These are phyloP conservation scores for Xylaria sp. DNA, from an alignment of 495 filamentous ascomycete species.

Conservation along the genomic window DNA sequence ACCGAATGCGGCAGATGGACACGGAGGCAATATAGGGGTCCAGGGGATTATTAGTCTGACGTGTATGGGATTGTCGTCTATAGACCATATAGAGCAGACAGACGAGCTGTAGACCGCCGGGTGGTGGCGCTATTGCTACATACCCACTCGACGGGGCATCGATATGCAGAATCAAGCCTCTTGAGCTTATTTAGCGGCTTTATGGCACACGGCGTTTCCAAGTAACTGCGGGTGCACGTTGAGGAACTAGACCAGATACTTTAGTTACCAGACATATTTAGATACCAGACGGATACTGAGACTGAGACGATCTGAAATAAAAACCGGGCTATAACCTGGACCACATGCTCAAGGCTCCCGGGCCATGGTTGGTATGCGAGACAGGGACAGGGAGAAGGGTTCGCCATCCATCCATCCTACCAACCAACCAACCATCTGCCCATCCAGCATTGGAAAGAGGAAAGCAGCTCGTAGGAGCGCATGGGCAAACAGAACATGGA, in stretches of 20 bases:
- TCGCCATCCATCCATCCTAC: constrained; percentile 10
- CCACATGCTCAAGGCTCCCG: constrained; percentile 8
- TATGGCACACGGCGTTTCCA: constrained; percentile 1
- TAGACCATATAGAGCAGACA: constrained; percentile 2
- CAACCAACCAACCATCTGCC: background rate
- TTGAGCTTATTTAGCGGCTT: constrained; percentile 23
- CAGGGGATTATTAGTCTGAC: constrained; percentile 15
- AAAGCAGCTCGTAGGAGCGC: constrained; percentile 16
- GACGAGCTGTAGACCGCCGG: constrained; percentile 7
- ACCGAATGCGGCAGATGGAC: constrained; percentile 23
- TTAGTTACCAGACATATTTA: background rate
- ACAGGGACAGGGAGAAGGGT: constrained; percentile 7
- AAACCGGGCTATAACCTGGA: background rate
- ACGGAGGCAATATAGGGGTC: constrained; percentile 23
- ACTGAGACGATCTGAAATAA: background rate
- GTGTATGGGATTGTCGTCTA: background rate
- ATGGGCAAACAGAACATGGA: background rate
- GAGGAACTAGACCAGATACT: constrained; percentile 8
- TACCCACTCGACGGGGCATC: constrained; percentile 3
- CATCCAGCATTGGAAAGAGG: constrained; percentile 1
- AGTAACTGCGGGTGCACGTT: constrained; percentile 3
- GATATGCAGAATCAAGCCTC: constrained; percentile 20
- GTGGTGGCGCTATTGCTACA: constrained; percentile 12
- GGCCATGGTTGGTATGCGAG: constrained; percentile 1
- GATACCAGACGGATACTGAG: background rate